Evolutionary conservation across 441 rosid species (phyloP).

Genomic region (Breynia disticha): DNA sequence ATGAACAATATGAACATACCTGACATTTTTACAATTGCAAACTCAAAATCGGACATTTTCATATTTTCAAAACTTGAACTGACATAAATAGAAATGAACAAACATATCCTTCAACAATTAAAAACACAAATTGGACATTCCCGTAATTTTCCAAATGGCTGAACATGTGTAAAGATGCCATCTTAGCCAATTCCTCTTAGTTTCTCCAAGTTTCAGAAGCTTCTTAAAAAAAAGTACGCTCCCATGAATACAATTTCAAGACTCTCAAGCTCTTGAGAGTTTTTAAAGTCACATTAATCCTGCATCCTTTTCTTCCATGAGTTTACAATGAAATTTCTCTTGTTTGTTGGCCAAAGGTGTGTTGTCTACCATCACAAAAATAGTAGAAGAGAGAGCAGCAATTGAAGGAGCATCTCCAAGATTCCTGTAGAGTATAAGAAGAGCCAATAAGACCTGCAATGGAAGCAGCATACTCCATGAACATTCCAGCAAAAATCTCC

Average conservation of each 20-base stretch:
- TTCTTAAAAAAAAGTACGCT: conserved; percentile 36
- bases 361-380: conserved; percentile 53
- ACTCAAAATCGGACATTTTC: too few relatives aligned
- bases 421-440: conserved; percentile 40
- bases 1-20: too few relatives aligned
- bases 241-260: conserved; percentile 63
- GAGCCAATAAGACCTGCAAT: conserved; percentile 49
- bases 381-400: conserved; percentile 44
- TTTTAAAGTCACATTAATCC: conserved; percentile 64
- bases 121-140: too few relatives aligned
- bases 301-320: conserved; percentile 63
- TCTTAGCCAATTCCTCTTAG: conserved; percentile 37
- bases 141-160: too few relatives aligned
- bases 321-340: conserved; percentile 37
- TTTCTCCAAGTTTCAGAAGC: conserved; percentile 44
- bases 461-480: conserved; percentile 67
- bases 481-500: conserved; percentile 58
- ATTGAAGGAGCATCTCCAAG: conserved; percentile 50
- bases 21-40: too few relatives aligned
- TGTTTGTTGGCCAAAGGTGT: conserved; percentile 54
- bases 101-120: too few relatives aligned
- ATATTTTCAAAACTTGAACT: too few relatives aligned
- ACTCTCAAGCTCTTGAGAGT: conserved; percentile 62
- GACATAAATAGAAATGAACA: too few relatives aligned
- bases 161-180: conserved; percentile 47